Evolutionary conservation across 208 protist species (phyloP).

Genomic region (Trypanosoma brucei): DNA sequence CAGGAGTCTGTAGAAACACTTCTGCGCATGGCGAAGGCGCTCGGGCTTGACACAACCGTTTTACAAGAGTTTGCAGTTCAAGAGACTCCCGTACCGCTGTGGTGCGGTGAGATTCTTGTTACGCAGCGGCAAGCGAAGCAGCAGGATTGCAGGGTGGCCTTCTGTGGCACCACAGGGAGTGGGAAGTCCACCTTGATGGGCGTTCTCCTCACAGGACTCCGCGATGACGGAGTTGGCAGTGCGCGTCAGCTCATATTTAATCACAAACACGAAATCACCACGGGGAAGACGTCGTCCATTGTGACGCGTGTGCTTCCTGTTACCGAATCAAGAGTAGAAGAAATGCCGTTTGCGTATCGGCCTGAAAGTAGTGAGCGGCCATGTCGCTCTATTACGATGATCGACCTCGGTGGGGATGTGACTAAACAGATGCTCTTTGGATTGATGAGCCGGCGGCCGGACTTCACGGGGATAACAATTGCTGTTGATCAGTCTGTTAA

Average conservation of each 20-base stretch:
- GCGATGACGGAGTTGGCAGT: conserved; percentile 81
- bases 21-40: conserved; percentile 60
- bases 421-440: conserved; percentile 86
- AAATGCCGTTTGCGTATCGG: conserved; percentile 2
- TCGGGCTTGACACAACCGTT: conserved; percentile 50
- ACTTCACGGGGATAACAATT: conserved; percentile 86
- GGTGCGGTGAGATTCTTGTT: conserved; percentile 83
- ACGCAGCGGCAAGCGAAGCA: conserved; percentile 48
- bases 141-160: conserved; percentile 69
- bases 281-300: conserved; percentile 92
- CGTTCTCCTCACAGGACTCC: conserved; percentile 52
- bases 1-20: conserved; percentile 76
- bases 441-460: conserved; percentile 88
- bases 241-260: conserved; percentile 85
- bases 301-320: conserved; percentile 89
- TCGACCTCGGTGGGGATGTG: conserved; percentile 79
- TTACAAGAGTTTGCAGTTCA: conserved; percentile 51
- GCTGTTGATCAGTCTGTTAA: conserved; percentile 36
- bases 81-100: conserved; percentile 21
- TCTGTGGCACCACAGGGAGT: conserved; percentile 75
- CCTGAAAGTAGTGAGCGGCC: conserved; percentile 18
- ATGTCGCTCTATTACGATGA: conserved; percentile 38
- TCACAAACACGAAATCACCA: conserved; percentile 95
- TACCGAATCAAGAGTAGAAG: conserved; percentile 20
- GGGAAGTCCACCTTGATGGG: conserved; percentile 89